Evolutionary conservation across 1,284 basidiomycete species (phyloP), one percentile per base, ranked within the genome.

Genomic region (Pascua sp.): DNA sequence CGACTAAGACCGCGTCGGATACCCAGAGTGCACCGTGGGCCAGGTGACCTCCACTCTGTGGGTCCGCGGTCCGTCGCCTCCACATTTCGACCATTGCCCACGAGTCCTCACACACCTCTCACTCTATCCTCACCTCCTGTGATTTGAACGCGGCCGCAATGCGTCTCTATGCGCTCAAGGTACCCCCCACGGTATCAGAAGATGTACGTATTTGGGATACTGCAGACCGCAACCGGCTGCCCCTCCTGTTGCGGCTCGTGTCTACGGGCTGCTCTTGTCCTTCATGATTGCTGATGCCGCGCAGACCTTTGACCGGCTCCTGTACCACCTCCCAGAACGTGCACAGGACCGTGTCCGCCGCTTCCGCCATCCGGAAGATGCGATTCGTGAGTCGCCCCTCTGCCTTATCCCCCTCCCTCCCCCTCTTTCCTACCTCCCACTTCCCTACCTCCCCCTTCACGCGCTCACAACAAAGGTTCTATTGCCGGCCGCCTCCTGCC

Each of bases 401-500:
- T 41, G 18, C 18, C 41, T 8, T 8, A 42, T 4, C n/a, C n/a
- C 15, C 54, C 53, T 38, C 46, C 45, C 43, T 37, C 50, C 37
- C 44, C 51, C 17, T 57, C 57, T 32, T 4, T 3, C 24, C 24
- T 3, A 32, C 49, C 49, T 42, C 47, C 17, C 41, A n/a, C 57
- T 49, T n/a, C 17, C 51, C 5, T 57, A 61, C 24, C 16, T 10
- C 9, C 8, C 7, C 45, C 9, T 3, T 4, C 24, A 18, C n/a
- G 15, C 40, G 36, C 41, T 37, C 10, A 36, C 37, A 42, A 54
- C 46, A 71, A 4, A 32, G 71, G 71, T 5, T 70, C 70, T 1
- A 47, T 72, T 0, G 67, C 69, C 4, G 70, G 69, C 7, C 61
- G 67, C 5, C 61, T 74, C 11, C 59, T 68, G 5, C 66, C 68